phyloP scores from a whole-genome alignment of 345 rosid species.

The Turritis glabra region DNA sequence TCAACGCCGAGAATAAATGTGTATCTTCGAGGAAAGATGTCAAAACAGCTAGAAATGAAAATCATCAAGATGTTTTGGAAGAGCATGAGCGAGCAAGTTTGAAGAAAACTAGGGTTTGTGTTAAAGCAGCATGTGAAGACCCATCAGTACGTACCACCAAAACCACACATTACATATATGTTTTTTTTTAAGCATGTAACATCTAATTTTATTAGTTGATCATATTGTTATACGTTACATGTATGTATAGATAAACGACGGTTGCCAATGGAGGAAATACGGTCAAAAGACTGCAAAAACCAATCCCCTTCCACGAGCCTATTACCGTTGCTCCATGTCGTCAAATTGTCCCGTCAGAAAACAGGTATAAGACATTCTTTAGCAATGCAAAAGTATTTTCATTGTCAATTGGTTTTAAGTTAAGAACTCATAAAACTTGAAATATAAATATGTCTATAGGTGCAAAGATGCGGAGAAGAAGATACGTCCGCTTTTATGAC shows the following conservation, averaged over 20 bases:
- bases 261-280: conserved; percentile 96
- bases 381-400: not conserved
- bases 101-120: conserved; percentile 85
- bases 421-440: too few species aligned
- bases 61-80: conserved; percentile 40
- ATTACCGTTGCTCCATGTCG: conserved; percentile 80
- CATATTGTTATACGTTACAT: not conserved
- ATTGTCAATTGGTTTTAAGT: not conserved
- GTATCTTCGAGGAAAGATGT: conserved; percentile 45
- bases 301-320: conserved; percentile 93
- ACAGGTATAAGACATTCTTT: conserved; percentile 52
- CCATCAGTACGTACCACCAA: conserved; percentile 52
- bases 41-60: conserved; percentile 49
- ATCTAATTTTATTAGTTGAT: not conserved
- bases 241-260: conserved; percentile 66
- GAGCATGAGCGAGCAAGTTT: conserved; percentile 44
- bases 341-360: conserved; percentile 79
- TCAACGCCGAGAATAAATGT: conserved; percentile 38
- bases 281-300: conserved; percentile 93
- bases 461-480: conserved; percentile 47
- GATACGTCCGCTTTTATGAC: conserved; percentile 37
- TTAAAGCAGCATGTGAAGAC: conserved; percentile 78
- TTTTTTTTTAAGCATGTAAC: not conserved
- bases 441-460: not conserved
- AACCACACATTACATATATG: not conserved